Conservation (phyloP, 805 yeast genomes). For the Cyberlindnera suaveolens region DNA sequence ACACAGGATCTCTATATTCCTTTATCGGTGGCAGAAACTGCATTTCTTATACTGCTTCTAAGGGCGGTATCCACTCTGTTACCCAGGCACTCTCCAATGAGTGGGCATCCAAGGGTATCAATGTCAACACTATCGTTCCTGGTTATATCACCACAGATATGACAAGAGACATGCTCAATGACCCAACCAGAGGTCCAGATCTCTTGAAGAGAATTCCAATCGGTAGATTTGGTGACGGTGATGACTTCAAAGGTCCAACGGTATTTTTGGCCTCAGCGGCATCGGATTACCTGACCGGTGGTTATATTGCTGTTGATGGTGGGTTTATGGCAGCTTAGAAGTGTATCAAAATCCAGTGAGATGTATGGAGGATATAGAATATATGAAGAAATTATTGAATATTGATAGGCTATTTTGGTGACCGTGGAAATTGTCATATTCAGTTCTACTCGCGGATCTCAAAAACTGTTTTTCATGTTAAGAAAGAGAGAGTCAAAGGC, state of each 20-base stretch:
- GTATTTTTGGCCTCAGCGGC: conserved; percentile 80
- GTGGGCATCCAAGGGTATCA: conserved; percentile 38
- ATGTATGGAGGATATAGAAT: too few species aligned
- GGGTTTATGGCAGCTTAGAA: conserved; percentile 37
- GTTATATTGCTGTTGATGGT: conserved; percentile 72
- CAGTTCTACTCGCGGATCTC: too few species aligned
- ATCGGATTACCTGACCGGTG: conserved; percentile 67
- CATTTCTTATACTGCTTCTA: conserved; percentile 79
- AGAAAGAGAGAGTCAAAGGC: too few species aligned
- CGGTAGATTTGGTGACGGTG: conserved; percentile 43
- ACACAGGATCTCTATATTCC: conserved; percentile 69
- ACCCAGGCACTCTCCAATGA: conserved; percentile 64
- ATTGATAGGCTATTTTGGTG: too few species aligned
- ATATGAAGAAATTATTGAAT: background rate
- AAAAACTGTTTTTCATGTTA: too few species aligned
- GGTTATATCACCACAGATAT: conserved; percentile 44
- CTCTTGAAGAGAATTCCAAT: conserved; percentile 36
- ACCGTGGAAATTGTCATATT: too few species aligned
- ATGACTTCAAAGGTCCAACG: conserved; percentile 60
- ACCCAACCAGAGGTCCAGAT: conserved; percentile 22
- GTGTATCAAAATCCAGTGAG: too few species aligned
- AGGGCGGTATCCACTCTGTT: conserved; percentile 73
- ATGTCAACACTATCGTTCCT: conserved; percentile 44
- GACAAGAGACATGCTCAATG: conserved; percentile 28
- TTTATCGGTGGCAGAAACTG: conserved; percentile 17